Conservation (phyloP, 768 basidiomycete species). For the Lactarius psammicola region DNA sequence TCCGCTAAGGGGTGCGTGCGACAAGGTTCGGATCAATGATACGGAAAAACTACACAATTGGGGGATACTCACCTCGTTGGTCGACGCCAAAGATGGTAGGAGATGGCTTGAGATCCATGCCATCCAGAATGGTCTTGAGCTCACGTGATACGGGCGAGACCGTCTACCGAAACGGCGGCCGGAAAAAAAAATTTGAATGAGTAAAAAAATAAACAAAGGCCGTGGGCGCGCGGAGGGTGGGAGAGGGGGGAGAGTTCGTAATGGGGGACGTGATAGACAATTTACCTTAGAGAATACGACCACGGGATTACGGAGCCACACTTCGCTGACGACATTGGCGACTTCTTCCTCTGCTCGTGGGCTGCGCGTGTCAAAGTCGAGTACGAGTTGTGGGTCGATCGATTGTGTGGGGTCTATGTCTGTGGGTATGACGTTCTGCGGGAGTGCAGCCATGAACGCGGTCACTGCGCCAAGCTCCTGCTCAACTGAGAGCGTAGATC, state of each 20-base stretch:
- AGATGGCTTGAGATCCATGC: constrained; percentile 56
- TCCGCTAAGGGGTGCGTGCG: constrained; percentile 52
- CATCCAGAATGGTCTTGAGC: constrained; percentile 55
- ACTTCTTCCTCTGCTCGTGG: constrained; percentile 61
- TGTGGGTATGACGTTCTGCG: constrained; percentile 71
- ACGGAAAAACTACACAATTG: not conserved
- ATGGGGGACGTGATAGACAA: constrained; percentile 11
- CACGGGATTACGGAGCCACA: constrained; percentile 73
- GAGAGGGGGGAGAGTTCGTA: constrained; percentile 15
- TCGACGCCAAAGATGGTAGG: constrained; percentile 73
- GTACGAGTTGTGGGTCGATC: constrained; percentile 76
- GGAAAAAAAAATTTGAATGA: not conserved
- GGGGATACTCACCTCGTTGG: constrained; percentile 45
- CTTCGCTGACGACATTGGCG: constrained; percentile 54
- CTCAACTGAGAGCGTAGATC: constrained; percentile 46
- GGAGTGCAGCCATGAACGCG: constrained; percentile 68
- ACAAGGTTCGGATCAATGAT: not conserved
- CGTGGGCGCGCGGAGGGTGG: not conserved
- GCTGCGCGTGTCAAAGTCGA: constrained; percentile 79
- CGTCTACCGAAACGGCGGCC: constrained; percentile 40
- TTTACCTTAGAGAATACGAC: constrained; percentile 70
- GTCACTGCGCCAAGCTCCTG: constrained; percentile 76
- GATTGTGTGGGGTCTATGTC: constrained; percentile 60
- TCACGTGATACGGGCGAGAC: constrained; percentile 68
- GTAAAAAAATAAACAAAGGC: not conserved